Conservation (phyloP, 1,284 basidiomycete genomes). For the Inonotus hispidus region DNA sequence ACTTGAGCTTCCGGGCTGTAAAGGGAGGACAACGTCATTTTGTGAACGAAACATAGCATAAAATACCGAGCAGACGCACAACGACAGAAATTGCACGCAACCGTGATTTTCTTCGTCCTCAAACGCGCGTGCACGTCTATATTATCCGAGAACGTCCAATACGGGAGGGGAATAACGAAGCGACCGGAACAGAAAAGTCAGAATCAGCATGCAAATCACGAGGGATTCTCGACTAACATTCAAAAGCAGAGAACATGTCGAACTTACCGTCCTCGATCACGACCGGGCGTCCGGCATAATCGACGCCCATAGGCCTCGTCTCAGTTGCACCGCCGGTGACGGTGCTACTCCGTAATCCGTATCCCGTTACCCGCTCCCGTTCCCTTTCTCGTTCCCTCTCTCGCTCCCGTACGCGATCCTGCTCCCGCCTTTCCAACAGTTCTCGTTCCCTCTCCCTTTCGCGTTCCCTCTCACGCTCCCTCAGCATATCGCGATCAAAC, state of each 20-base stretch:
- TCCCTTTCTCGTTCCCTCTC: neutral
- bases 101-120: slow-evolving; percentile 14
- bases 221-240: neutral
- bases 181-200: neutral
- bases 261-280: slow-evolving; percentile 8
- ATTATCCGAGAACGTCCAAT: neutral
- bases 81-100: slow-evolving; percentile 71
- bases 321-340: neutral
- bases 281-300: neutral
- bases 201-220: neutral
- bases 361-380: neutral
- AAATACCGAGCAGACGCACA: slow-evolving; percentile 44
- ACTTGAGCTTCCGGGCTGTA: slow-evolving; percentile 76
- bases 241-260: slow-evolving; percentile 1
- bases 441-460: neutral
- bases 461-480: slow-evolving; percentile 1
- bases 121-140: slow-evolving; percentile 5
- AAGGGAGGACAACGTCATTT: slow-evolving; percentile 21
- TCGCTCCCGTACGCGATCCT: neutral
- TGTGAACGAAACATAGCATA: neutral
- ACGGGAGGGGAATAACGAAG: too few species aligned
- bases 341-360: neutral
- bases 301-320: slow-evolving; percentile 1
- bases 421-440: neutral
- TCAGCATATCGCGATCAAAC: slow-evolving; percentile 1